Conservation (phyloP, 2,329 filamentous ascomycete species). For the Pyricularia pennisetigena region DNA sequence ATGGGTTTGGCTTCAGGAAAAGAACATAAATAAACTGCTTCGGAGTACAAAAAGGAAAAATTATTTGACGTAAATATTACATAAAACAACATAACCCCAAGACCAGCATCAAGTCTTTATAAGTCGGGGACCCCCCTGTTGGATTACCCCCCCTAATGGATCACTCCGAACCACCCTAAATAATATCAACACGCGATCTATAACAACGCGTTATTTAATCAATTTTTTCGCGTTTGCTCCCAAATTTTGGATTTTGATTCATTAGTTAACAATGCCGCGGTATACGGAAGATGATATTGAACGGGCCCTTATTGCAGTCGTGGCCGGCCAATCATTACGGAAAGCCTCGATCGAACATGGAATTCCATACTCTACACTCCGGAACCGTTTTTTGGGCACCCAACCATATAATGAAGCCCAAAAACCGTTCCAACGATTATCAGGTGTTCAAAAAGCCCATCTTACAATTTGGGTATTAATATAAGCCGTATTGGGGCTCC, state of each 20-base stretch:
- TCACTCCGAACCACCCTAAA: neutral
- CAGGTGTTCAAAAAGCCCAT: neutral
- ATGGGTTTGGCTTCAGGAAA: too few relatives aligned
- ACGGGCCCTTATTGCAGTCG: neutral
- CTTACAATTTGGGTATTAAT: neutral
- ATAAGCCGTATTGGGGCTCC: neutral
- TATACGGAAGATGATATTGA: neutral
- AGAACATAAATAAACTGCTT: too few relatives aligned
- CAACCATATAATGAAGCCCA: neutral
- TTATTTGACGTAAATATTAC: too few relatives aligned
- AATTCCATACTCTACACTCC: neutral
- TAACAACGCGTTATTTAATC: neutral
- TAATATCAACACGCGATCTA: neutral
- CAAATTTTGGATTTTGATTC: neutral
- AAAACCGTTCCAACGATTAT: neutral
- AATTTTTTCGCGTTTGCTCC: neutral
- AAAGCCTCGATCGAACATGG: neutral
- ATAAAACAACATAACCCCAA: too few relatives aligned
- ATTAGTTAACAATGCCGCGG: neutral
- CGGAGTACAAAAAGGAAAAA: too few relatives aligned
- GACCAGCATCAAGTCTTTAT: too few relatives aligned
- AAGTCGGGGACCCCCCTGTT: neutral
- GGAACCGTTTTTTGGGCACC: neutral
- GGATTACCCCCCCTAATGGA: neutral
- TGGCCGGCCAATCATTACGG: neutral